Evolutionary conservation across 768 basidiomycete genomes (phyloP), one percentile per base, ranked within the genome.

Genomic region (Panaeolus cyanescens): DNA sequence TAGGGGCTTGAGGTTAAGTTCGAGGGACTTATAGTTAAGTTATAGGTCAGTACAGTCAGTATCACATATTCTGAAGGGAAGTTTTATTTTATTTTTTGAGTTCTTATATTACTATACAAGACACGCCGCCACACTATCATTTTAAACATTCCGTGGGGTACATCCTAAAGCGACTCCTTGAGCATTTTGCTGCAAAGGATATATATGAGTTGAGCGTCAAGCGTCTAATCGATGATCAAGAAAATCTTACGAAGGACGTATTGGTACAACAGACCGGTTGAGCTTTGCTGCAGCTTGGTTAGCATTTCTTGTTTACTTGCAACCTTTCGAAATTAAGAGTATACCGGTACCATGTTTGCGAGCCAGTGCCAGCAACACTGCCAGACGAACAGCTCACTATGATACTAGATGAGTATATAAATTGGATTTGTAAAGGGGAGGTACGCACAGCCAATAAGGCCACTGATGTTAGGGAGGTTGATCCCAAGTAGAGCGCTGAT

Each of bases 181-280:
- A 22, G 19, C 55, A 39, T 40, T 42, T 36, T 20, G 20, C 25
- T 22, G 15, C 17, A 7, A 31, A 32, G 30, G 32, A 5, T 32
- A 9, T 20, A 31, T 22, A 28, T 50, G 2, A 50, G 45, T 15
- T 40, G 9, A 42, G 9, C 20, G 19, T 28, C 22, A 28, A 13
- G 7, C 13, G 13, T 34, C 33, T 34, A 34, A 13, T 34, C 33
- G 17, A 4, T 25, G 30, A n/a, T n/a, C n/a, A n/a, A n/a, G n/a
- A n/a, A n/a, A n/a, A n/a, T n/a, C 60, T 57, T 8, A 61, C 60
- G 28, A 30, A 22, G 25, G 56, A 61, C 32, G 56, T 61, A 5
- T 56, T 40, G n/a, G 55, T 57, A 31, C 60, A 61, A 25, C 55
- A 61, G 10, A 57, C 60, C 28, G 60, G 60, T 37, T 59, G 58